These are phyloP conservation scores for Aureobasidium pullulans DNA, from an alignment of 2,329 filamentous ascomycete genomes.

Conservation along the genomic window DNA sequence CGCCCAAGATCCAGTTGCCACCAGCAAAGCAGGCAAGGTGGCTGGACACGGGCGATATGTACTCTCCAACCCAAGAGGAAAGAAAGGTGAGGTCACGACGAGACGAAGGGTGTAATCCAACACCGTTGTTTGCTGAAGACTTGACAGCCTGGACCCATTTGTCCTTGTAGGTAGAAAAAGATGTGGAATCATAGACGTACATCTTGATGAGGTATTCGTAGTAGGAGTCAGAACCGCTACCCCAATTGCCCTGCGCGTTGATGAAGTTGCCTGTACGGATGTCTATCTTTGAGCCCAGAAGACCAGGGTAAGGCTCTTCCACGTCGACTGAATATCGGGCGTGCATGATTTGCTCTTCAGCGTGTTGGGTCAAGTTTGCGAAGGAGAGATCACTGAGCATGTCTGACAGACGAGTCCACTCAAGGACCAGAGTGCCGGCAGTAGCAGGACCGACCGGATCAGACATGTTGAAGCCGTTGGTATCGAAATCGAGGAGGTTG, in stretches of 20 bases:
- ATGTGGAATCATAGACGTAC: slow-evolving; percentile 66
- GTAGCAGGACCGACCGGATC: slow-evolving; percentile 66
- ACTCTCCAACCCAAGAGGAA: slow-evolving; percentile 46
- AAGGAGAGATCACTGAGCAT: slow-evolving; percentile 63
- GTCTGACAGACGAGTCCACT: slow-evolving; percentile 77
- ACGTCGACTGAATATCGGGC: slow-evolving; percentile 33
- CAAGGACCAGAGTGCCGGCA: slow-evolving; percentile 69
- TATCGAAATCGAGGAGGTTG: slow-evolving; percentile 57
- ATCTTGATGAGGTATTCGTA: slow-evolving; percentile 92
- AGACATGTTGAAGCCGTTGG: slow-evolving; percentile 40
- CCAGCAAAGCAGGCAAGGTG: slow-evolving; percentile 73
- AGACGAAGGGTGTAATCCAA: slow-evolving; percentile 59
- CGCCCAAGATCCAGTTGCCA: slow-evolving; percentile 78
- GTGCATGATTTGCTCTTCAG: slow-evolving; percentile 60
- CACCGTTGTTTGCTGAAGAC: slow-evolving; percentile 59
- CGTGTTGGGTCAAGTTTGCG: slow-evolving; percentile 57
- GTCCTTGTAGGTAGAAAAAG: slow-evolving; percentile 60
- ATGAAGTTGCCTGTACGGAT: slow-evolving; percentile 59
- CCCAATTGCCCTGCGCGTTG: slow-evolving; percentile 66
- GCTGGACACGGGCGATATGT: slow-evolving; percentile 32
- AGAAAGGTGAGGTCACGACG: slow-evolving; percentile 68
- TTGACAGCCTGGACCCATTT: slow-evolving; percentile 68
- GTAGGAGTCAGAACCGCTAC: slow-evolving; percentile 68
- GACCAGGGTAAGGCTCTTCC: slow-evolving; percentile 66
- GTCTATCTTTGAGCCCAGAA: slow-evolving; percentile 62